These are phyloP conservation scores for Aquilaria sinensis DNA, from an alignment of 345 rosid genomes.

Conservation along the genomic window DNA sequence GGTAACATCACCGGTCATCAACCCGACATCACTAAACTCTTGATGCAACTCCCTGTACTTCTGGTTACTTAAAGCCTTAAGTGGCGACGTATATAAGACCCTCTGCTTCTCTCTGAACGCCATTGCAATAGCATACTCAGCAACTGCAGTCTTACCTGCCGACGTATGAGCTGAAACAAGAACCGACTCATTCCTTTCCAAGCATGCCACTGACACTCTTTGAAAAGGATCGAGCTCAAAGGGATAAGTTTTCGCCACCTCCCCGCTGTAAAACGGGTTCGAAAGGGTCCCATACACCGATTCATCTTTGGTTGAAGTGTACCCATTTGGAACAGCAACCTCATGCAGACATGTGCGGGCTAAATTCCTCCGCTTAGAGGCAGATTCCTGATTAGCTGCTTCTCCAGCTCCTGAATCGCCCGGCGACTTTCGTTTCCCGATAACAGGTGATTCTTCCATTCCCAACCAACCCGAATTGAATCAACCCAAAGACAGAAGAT, in stretches of 20 bases:
- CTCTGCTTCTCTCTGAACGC: constrained; percentile 92
- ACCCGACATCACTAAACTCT: constrained; percentile 90
- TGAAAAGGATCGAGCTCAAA: constrained; percentile 93
- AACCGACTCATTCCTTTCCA: constrained; percentile 91
- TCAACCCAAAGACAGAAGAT: too few species aligned
- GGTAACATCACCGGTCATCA: constrained; percentile 99
- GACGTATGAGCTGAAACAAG: constrained; percentile 97
- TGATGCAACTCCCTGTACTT: constrained; percentile 92
- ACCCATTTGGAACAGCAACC: constrained; percentile 79
- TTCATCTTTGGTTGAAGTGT: constrained; percentile 53
- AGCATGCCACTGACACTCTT: constrained; percentile 74
- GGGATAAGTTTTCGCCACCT: constrained; percentile 70
- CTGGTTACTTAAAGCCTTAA: constrained; percentile 98
- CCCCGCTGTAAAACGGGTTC: constrained; percentile 62
- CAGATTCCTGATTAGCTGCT: constrained; percentile 30
- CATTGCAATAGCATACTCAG: constrained; percentile 98
- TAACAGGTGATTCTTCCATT: constrained; percentile 31
- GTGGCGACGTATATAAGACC: constrained; percentile 90
- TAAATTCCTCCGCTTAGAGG: constrained; percentile 42
- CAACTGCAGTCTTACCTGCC: constrained; percentile 98
- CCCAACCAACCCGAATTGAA: too few species aligned
- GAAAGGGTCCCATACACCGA: constrained; percentile 58
- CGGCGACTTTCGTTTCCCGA: constrained; percentile 48
- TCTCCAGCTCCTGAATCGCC: constrained; percentile 29
- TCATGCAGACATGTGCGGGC: constrained; percentile 83